These are phyloP conservation scores for Cordia subcordata DNA, from an alignment of 257 asterid genomes.

Conservation along the genomic window DNA sequence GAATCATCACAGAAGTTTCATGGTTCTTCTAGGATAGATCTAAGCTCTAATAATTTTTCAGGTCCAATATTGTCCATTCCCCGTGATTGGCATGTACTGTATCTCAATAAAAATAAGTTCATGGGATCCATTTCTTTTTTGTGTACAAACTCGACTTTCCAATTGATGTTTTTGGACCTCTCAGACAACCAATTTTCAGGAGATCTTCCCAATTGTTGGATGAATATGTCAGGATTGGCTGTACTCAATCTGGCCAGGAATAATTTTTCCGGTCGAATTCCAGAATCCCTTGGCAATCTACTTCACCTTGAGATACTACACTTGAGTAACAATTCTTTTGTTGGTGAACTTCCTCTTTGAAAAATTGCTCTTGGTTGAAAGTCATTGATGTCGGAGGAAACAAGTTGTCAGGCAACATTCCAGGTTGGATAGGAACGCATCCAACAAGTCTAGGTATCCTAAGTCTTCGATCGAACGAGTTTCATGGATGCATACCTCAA, in stretches of 20 bases:
- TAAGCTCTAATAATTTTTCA: slow-evolving; percentile 17
- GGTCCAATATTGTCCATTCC: background rate
- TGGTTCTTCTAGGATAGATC: slow-evolving; percentile 5
- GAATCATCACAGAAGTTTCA: background rate
- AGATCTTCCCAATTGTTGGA: slow-evolving; percentile 31
- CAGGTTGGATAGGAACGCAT: too few relatives aligned
- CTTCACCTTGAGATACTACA: background rate
- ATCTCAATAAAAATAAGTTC: slow-evolving; percentile 25
- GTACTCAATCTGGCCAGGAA: slow-evolving; percentile 11
- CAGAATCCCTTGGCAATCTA: slow-evolving; percentile 12
- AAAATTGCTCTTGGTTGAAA: too few relatives aligned
- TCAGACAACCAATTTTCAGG: slow-evolving; percentile 22
- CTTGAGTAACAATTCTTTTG: background rate
- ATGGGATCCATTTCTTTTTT: slow-evolving; percentile 25
- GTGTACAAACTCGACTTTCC: too few relatives aligned
- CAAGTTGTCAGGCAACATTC: too few relatives aligned
- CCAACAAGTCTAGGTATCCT: too few relatives aligned
- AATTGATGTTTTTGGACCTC: background rate
- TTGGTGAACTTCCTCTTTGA: background rate
- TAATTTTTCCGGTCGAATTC: slow-evolving; percentile 16
- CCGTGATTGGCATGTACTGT: background rate
- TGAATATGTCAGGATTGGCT: background rate
- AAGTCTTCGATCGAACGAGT: too few relatives aligned
- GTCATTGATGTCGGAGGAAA: too few relatives aligned
- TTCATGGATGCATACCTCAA: too few relatives aligned